A percentile compares a stretch with the other conserved stretches of the same genome.
Conservation (phyloP, 2,329 filamentous ascomycete species). For the Ophiostoma ulmi region DNA sequence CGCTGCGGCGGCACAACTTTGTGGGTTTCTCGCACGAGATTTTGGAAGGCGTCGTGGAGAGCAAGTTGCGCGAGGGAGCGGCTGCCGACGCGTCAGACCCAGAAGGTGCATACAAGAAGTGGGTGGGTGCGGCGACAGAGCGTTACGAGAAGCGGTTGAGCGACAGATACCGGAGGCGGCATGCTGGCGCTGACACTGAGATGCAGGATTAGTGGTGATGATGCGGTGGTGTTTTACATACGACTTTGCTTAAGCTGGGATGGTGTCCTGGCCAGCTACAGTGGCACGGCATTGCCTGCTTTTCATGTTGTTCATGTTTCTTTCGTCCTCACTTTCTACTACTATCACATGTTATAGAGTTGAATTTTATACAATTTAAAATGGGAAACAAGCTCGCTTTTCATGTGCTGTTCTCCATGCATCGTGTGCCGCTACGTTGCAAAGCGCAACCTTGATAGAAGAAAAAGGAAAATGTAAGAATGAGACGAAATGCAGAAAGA, state of each 20-base stretch:
- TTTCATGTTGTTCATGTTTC: neutral
- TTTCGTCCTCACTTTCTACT: neutral
- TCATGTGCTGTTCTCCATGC: neutral
- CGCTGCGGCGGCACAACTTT: conserved; percentile 87
- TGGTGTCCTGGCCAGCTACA: neutral
- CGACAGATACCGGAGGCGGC: conserved; percentile 32
- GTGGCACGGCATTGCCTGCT: neutral
- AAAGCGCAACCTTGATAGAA: neutral
- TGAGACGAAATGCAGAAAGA: neutral
- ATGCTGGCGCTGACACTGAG: conserved; percentile 23
- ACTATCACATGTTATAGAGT: neutral
- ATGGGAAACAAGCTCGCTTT: neutral
- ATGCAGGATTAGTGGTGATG: conserved; percentile 23
- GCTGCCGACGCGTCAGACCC: conserved; percentile 31
- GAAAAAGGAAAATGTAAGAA: neutral
- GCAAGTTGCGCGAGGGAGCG: conserved; percentile 62
- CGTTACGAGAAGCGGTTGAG: conserved; percentile 34
- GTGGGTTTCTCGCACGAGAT: conserved; percentile 91
- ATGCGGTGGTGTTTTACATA: neutral
- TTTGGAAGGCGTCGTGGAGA: conserved; percentile 74
- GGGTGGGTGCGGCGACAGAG: conserved; percentile 57
- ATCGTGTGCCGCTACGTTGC: conserved; percentile 1
- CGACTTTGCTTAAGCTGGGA: neutral
- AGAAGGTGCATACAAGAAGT: conserved; percentile 56
- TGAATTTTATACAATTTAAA: neutral